A percentile compares a stretch with the other conserved stretches of the same genome.
These are phyloP conservation scores for Talaromyces sp. DNA, from an alignment of 2,329 filamentous ascomycete genomes.

Conservation along the genomic window DNA sequence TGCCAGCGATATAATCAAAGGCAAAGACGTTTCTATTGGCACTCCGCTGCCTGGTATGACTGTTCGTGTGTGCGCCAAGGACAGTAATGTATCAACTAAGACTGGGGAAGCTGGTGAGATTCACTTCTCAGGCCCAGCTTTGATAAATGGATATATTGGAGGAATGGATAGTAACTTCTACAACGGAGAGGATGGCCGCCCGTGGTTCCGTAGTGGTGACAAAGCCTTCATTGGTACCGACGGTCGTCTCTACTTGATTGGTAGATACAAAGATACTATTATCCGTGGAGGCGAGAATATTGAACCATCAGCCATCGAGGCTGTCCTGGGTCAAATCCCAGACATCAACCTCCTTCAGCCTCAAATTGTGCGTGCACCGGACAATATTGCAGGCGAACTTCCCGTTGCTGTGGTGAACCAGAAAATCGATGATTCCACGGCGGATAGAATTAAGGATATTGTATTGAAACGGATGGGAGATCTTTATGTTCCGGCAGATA, in stretches of 20 bases:
- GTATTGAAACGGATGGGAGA: background rate
- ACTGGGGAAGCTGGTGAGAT: background rate
- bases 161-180: constrained; percentile 60
- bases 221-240: constrained; percentile 51
- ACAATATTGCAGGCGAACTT: constrained; percentile 6
- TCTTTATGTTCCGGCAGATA: background rate
- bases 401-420: constrained; percentile 6
- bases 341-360: background rate
- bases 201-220: constrained; percentile 66
- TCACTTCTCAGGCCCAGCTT: constrained; percentile 1
- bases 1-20: constrained; percentile 2
- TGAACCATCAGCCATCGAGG: constrained; percentile 72
- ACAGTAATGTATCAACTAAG: background rate
- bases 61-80: background rate
- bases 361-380: background rate
- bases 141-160: constrained; percentile 33
- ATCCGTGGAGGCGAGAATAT: constrained; percentile 72
- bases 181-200: constrained; percentile 54
- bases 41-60: background rate
- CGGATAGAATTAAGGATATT: background rate
- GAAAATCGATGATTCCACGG: background rate
- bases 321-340: background rate
- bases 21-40: background rate
- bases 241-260: constrained; percentile 70
- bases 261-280: constrained; percentile 75